These are phyloP conservation scores for Coniosporium apollinis DNA, from an alignment of 495 filamentous ascomycete species.

Conservation along the genomic window DNA sequence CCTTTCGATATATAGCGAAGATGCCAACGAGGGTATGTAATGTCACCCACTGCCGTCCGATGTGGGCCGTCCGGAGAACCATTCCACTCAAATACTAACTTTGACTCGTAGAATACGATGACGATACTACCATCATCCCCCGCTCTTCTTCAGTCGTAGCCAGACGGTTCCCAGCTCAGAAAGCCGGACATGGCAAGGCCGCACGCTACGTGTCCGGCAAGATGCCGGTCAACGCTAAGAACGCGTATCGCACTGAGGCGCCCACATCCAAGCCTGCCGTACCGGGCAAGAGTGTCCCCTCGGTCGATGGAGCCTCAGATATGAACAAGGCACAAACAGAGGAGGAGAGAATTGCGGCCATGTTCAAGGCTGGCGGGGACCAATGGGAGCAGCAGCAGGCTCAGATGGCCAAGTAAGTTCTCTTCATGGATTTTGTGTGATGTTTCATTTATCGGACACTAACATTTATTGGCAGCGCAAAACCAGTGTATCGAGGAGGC, in stretches of 20 bases:
- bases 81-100: no score
- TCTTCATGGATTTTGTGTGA: constrained; percentile 6
- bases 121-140: constrained; percentile 90
- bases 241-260: constrained; percentile 55
- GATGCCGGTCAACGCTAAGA: constrained; percentile 83
- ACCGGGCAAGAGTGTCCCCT: constrained; percentile 12
- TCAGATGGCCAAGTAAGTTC: constrained; percentile 76
- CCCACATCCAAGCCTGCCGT: constrained; percentile 31
- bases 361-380: constrained; percentile 69
- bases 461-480: constrained; percentile 33
- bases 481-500: constrained; percentile 38
- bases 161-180: constrained; percentile 63
- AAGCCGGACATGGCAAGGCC: constrained; percentile 69
- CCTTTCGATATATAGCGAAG: constrained; percentile 78
- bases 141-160: constrained; percentile 89
- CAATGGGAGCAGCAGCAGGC: constrained; percentile 81
- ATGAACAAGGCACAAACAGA: constrained; percentile 64
- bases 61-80: no score
- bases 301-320: constrained; percentile 27
- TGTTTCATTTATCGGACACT: constrained; percentile 9
- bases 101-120: constrained; percentile 65
- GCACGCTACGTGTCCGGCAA: constrained; percentile 94
- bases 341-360: constrained; percentile 77
- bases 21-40: constrained; percentile 73
- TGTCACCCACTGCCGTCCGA: no score